Percentiles rank a stretch among this genome's conserved stretches.
Evolutionary conservation across 2,329 filamentous ascomycete genomes (phyloP).

Genomic region (Thelonectria blattea): DNA sequence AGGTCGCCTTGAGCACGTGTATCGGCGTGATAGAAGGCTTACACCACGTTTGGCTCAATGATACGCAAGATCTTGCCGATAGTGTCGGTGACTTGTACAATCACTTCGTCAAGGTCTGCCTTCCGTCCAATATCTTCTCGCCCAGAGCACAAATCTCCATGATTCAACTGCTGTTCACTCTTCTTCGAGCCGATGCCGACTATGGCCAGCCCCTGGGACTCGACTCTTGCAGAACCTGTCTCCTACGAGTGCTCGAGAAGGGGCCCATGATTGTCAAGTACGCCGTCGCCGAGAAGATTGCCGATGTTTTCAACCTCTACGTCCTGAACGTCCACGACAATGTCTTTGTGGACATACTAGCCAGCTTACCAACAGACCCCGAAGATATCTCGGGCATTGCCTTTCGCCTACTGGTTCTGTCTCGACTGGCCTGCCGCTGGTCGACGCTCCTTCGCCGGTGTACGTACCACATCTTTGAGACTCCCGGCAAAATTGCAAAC

Average conservation of each 20-base stretch:
- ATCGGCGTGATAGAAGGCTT: conserved; percentile 72
- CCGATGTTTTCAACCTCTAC: conserved; percentile 79
- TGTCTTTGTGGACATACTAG: conserved; percentile 84
- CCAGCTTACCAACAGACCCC: conserved; percentile 74
- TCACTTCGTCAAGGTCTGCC: conserved; percentile 72
- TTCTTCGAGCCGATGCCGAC: conserved; percentile 70
- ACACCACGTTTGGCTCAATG: conserved; percentile 66
- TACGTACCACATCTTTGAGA: conserved; percentile 94
- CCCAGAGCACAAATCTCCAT: conserved; percentile 70
- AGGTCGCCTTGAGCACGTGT: conserved; percentile 71
- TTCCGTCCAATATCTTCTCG: conserved; percentile 74
- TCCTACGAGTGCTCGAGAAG: conserved; percentile 74
- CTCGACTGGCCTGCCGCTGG: conserved; percentile 81
- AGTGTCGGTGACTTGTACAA: conserved; percentile 78
- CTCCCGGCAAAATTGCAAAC: conserved; percentile 72
- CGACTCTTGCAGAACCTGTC: conserved; percentile 68
- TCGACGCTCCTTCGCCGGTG: conserved; percentile 84
- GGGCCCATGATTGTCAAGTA: conserved; percentile 77
- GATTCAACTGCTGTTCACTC: conserved; percentile 69
- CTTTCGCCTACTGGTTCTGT: conserved; percentile 77
- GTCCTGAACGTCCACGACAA: conserved; percentile 83
- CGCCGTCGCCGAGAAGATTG: conserved; percentile 71
- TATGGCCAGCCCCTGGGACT: conserved; percentile 68
- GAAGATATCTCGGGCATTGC: conserved; percentile 83
- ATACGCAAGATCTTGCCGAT: conserved; percentile 65